A percentile compares a stretch with the other conserved stretches of the same genome.
phyloP scores from a whole-genome alignment of 2,329 filamentous ascomycete genomes.

The Fusarium sp. region DNA sequence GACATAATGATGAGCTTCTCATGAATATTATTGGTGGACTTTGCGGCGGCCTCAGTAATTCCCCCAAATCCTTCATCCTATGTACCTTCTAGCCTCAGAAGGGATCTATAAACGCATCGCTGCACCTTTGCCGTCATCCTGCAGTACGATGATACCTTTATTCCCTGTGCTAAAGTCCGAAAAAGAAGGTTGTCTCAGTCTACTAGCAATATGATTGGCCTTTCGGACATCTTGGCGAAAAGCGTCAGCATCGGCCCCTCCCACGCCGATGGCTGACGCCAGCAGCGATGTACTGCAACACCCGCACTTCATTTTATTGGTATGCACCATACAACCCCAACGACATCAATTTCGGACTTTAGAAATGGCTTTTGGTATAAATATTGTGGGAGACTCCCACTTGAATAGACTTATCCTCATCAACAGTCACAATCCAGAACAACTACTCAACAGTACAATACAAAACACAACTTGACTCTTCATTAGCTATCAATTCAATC shows the following conservation, averaged over 20 bases:
- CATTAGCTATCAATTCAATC: not conserved
- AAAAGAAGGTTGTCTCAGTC: not conserved
- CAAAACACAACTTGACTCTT: not conserved
- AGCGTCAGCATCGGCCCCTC: not conserved
- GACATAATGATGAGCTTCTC: not conserved
- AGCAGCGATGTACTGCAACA: slow-evolving; percentile 10
- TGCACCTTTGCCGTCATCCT: not conserved
- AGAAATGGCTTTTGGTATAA: slow-evolving; percentile 8
- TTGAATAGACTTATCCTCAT: not conserved
- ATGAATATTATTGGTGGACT: not conserved
- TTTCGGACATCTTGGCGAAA: not conserved
- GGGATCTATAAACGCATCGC: not conserved
- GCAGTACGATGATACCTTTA: not conserved
- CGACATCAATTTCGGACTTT: slow-evolving; percentile 16
- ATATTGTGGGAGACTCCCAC: not conserved
- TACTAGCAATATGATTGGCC: not conserved
- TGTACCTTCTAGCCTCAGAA: not conserved
- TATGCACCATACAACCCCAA: not conserved
- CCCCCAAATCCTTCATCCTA: not conserved
- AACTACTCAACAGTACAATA: not conserved
- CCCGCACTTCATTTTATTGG: not conserved
- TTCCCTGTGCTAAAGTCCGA: not conserved
- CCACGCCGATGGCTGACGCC: slow-evolving; percentile 38
- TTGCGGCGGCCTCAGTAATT: not conserved
- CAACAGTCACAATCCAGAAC: not conserved